Conservation (phyloP, 495 filamentous ascomycete genomes). For the Tuber indicum region DNA sequence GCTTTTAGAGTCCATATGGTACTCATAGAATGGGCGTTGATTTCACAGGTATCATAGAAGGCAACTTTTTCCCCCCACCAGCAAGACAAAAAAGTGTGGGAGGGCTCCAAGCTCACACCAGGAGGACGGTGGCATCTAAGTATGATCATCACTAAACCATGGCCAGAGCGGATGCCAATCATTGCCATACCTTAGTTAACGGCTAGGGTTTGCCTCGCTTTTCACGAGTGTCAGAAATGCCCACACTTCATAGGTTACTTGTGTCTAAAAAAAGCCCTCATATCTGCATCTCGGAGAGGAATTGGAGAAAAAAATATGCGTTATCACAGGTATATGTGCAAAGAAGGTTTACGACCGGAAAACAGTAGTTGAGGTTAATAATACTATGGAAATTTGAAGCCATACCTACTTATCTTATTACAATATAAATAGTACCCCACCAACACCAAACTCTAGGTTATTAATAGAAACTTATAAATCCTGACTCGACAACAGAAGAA, state of each 20-base stretch:
- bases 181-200: background rate
- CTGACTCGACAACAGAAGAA: background rate
- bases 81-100: background rate
- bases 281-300: background rate
- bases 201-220: background rate
- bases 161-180: background rate
- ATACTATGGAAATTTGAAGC: background rate
- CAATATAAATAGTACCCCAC: background rate
- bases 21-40: background rate
- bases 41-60: no score
- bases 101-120: background rate
- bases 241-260: background rate
- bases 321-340: background rate
- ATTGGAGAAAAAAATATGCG: background rate
- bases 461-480: background rate
- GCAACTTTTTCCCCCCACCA: background rate
- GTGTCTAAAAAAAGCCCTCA: background rate
- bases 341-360: background rate
- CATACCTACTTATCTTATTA: background rate
- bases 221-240: background rate
- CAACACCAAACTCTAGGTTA: background rate
- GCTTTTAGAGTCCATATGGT: background rate
- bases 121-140: background rate
- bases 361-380: background rate
- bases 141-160: background rate